phyloP scores from a whole-genome alignment of 2,329 filamentous ascomycete species.

The Trichoderma gracile region DNA sequence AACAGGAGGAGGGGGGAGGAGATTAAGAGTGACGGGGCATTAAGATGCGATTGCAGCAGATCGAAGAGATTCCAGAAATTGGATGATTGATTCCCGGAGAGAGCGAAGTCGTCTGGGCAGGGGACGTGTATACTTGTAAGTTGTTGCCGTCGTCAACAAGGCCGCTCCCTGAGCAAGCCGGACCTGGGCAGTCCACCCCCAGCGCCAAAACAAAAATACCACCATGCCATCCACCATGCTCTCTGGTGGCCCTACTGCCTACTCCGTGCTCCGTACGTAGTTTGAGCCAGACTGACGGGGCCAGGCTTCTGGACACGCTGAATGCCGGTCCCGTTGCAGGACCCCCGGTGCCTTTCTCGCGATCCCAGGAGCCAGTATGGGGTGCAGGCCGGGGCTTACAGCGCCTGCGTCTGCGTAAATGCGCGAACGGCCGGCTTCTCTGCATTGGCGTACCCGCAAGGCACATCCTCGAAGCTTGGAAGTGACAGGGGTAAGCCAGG shows the following conservation, averaged over 20 bases:
- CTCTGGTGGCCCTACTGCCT: constrained; percentile 29
- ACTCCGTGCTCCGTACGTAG: constrained; percentile 25
- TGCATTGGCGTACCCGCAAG: constrained; percentile 25
- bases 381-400: constrained; percentile 22
- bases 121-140: constrained; percentile 21
- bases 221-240: constrained; percentile 3
- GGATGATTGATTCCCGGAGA: constrained; percentile 22
- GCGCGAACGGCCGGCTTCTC: constrained; percentile 20
- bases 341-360: constrained; percentile 14
- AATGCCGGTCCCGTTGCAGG: constrained; percentile 21
- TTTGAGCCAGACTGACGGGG: constrained; percentile 27
- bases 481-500: constrained; percentile 13
- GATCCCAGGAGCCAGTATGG: constrained; percentile 24
- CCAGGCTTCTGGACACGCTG: constrained; percentile 27
- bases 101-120: constrained; percentile 21
- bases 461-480: constrained; percentile 15
- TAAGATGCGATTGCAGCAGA: constrained; percentile 14
- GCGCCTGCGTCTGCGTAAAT: not conserved
- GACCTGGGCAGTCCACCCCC: constrained; percentile 10
- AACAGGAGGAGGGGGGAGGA: constrained; percentile 4
- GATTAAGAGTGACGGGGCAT: constrained; percentile 21
- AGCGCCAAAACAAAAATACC: constrained; percentile 20
- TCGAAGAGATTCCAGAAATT: constrained; percentile 19
- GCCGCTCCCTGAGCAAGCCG: constrained; percentile 18
- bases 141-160: constrained; percentile 4